Percentiles rank a stretch among this genome's conserved stretches.
Conservation (phyloP, 2,329 filamentous ascomycete genomes). For the Alternaria sp. region DNA sequence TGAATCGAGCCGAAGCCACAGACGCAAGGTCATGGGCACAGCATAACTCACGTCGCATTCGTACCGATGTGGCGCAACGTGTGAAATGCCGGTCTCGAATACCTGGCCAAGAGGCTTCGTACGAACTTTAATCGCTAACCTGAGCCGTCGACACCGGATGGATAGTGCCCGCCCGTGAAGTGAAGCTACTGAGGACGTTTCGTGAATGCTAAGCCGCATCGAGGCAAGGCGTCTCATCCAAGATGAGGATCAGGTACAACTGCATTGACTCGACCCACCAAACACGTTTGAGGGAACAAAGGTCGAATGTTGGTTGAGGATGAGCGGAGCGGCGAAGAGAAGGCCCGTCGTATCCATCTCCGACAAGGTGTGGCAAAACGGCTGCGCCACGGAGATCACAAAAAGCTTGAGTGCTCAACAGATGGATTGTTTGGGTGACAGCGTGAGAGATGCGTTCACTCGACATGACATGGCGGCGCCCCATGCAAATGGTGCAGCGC, state of each 20-base stretch:
- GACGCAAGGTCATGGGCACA: background rate
- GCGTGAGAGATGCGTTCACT: constrained; percentile 16
- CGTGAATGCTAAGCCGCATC: constrained; percentile 21
- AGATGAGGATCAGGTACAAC: constrained; percentile 33
- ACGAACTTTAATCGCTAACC: constrained; percentile 18
- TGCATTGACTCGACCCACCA: constrained; percentile 31
- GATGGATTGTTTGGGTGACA: constrained; percentile 6
- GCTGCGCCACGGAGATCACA: constrained; percentile 10
- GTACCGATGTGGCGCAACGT: constrained; percentile 9
- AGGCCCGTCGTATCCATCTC: constrained; percentile 7
- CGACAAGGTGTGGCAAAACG: constrained; percentile 18
- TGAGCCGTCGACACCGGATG: constrained; percentile 20
- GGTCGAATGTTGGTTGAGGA: constrained; percentile 5
- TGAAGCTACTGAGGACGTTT: constrained; percentile 26
- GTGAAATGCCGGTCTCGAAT: constrained; percentile 5
- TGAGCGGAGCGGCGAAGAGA: constrained; percentile 4
- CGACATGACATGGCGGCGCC: constrained; percentile 13
- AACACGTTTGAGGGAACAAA: constrained; percentile 26
- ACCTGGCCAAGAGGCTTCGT: constrained; percentile 16
- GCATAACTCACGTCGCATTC: background rate
- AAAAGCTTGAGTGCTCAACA: constrained; percentile 19
- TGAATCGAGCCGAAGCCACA: background rate
- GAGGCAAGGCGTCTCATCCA: constrained; percentile 19
- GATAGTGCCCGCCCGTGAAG: constrained; percentile 27
- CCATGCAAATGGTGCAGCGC: constrained; percentile 4